These are phyloP conservation scores for Kodamaea fungicola DNA, from an alignment of 1,139 yeast species.

Conservation along the genomic window DNA sequence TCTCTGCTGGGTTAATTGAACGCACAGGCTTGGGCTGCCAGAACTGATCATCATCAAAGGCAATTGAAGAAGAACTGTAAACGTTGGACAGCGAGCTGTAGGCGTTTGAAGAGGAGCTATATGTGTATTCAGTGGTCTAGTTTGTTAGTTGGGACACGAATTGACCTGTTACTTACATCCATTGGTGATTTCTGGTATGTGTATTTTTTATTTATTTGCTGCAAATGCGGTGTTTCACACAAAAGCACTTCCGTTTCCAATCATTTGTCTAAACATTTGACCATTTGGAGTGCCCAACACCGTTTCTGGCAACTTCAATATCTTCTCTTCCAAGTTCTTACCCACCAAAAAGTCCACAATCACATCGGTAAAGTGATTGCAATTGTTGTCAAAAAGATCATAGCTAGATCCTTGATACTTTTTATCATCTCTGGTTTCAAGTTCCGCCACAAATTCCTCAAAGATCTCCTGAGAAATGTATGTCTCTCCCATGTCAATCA, in stretches of 20 bases:
- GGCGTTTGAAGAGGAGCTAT: neutral
- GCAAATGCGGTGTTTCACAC: constrained; percentile 2
- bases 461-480: constrained; percentile 50
- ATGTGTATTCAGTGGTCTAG: neutral
- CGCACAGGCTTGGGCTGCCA: neutral
- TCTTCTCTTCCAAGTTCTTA: constrained; percentile 44
- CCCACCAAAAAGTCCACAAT: constrained; percentile 60
- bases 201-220: too few species aligned
- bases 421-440: constrained; percentile 34
- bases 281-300: constrained; percentile 65
- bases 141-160: too few species aligned
- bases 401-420: constrained; percentile 49
- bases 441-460: constrained; percentile 50
- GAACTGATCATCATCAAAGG: neutral
- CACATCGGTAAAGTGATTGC: constrained; percentile 65
- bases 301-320: constrained; percentile 50
- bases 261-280: constrained; percentile 33
- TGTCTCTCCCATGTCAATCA: constrained; percentile 54
- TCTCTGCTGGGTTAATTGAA: too few species aligned
- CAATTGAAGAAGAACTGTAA: neutral
- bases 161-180: too few species aligned
- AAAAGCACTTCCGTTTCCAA: constrained; percentile 21
- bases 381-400: constrained; percentile 62
- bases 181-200: too few species aligned
- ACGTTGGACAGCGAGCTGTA: neutral